A percentile compares a stretch with the other conserved stretches of the same genome.
phyloP scores from a whole-genome alignment of 164 flowering plant genomes.

The Litsea cubeba region DNA sequence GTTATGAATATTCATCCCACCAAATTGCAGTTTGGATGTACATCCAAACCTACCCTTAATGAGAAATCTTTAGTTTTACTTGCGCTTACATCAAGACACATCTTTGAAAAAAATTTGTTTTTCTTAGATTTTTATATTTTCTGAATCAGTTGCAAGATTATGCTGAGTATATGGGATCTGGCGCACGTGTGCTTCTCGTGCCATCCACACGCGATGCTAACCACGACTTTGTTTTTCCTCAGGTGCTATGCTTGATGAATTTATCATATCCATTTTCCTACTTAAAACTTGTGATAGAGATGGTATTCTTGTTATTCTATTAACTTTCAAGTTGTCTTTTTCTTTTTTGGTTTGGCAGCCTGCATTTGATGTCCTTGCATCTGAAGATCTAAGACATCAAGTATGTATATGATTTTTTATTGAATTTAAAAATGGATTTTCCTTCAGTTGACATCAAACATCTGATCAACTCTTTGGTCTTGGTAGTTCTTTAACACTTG shows the following conservation, averaged over 20 bases:
- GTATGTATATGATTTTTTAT: conserved; percentile 28
- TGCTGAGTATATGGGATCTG: conserved; percentile 73
- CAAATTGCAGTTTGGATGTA: neutral
- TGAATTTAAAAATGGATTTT: conserved; percentile 3
- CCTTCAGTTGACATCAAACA: neutral
- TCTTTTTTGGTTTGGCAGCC: conserved; percentile 51
- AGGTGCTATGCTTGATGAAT: conserved; percentile 42
- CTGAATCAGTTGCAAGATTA: conserved; percentile 79
- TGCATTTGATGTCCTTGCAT: conserved; percentile 46
- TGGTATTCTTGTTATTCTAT: neutral
- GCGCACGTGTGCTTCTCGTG: conserved; percentile 67
- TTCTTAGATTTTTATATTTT: conserved; percentile 2
- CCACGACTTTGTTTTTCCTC: conserved; percentile 96
- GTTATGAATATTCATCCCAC: neutral
- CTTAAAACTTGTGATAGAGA: too few relatives aligned
- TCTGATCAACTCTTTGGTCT: neutral
- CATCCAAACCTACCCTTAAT: neutral
- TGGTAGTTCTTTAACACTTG: neutral
- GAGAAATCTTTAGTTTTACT: neutral
- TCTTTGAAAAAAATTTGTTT: neutral
- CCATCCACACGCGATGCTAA: conserved; percentile 90
- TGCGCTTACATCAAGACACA: too few relatives aligned
- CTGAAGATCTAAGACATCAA: conserved; percentile 54
- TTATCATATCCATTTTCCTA: neutral
- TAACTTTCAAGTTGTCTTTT: conserved; percentile 5